These are phyloP conservation scores for Corynespora cassiicola DNA, from an alignment of 2,329 filamentous ascomycete species.

Conservation along the genomic window DNA sequence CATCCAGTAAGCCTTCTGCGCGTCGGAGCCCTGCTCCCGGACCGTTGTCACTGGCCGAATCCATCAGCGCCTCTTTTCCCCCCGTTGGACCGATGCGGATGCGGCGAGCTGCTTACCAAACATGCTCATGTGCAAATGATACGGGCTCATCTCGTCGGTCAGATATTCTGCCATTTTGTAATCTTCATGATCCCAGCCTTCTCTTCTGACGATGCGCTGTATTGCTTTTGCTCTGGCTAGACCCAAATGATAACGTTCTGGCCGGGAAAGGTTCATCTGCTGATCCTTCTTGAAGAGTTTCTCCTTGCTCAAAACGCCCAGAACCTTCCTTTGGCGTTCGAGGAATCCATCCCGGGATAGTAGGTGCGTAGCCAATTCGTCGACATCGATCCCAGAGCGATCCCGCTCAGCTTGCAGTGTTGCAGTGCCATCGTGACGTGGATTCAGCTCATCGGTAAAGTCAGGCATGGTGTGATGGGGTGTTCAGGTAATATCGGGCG, in stretches of 20 bases:
- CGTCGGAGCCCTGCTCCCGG: conserved; percentile 56
- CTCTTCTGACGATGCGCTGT: conserved; percentile 52
- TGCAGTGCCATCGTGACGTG: conserved; percentile 53
- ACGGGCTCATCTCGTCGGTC: conserved; percentile 61
- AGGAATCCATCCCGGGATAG: conserved; percentile 57
- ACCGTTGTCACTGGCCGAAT: conserved; percentile 50
- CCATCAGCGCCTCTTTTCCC: too few species aligned
- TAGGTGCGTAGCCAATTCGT: conserved; percentile 55
- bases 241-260: conserved; percentile 60
- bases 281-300: conserved; percentile 58
- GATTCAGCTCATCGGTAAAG: conserved; percentile 58
- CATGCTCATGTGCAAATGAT: conserved; percentile 60
- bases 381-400: conserved; percentile 51
- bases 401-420: conserved; percentile 55
- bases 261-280: conserved; percentile 58
- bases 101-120: conserved; percentile 49
- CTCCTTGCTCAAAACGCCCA: conserved; percentile 53
- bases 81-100: too few species aligned
- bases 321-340: conserved; percentile 54
- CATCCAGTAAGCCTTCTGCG: conserved; percentile 57
- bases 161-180: conserved; percentile 60
- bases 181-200: conserved; percentile 58
- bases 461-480: conserved; percentile 48
- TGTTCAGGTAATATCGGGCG: conserved; percentile 11
- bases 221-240: conserved; percentile 60